Conservation (phyloP, 1,284 basidiomycete genomes). For the Leccinum glutinopallens region DNA sequence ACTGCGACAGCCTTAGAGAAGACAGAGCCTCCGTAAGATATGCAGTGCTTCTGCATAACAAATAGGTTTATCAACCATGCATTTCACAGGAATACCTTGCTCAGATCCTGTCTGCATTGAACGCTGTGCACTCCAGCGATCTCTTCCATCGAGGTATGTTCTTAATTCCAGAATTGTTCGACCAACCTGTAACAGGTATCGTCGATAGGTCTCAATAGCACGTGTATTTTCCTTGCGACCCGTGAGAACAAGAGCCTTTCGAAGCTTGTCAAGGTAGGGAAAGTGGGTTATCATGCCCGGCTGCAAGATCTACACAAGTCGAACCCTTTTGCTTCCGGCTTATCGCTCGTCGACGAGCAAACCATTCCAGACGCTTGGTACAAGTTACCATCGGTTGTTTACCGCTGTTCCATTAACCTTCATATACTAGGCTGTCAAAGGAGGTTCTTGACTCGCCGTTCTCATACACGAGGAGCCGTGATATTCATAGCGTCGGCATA, state of each 20-base stretch:
- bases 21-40: constrained; percentile 58
- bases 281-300: constrained; percentile 61
- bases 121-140: constrained; percentile 60
- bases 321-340: constrained; percentile 60
- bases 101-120: constrained; percentile 68
- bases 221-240: constrained; percentile 60
- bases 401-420: neutral
- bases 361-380: constrained; percentile 64
- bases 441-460: constrained; percentile 72
- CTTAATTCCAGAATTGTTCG: neutral
- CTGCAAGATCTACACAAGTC: constrained; percentile 74
- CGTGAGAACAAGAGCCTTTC: constrained; percentile 49
- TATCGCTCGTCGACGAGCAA: constrained; percentile 42
- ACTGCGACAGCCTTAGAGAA: constrained; percentile 65
- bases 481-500: constrained; percentile 75
- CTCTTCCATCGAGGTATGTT: constrained; percentile 64
- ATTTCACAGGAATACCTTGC: constrained; percentile 62
- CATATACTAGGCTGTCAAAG: constrained; percentile 54
- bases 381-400: neutral
- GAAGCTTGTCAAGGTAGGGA: constrained; percentile 67
- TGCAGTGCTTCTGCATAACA: constrained; percentile 17
- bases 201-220: constrained; percentile 52
- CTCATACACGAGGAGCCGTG: constrained; percentile 67
- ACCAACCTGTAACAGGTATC: constrained; percentile 3
- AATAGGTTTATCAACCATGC: neutral